Conservation (phyloP, 2,329 filamentous ascomycete genomes). For the Fusarium aywerte region DNA sequence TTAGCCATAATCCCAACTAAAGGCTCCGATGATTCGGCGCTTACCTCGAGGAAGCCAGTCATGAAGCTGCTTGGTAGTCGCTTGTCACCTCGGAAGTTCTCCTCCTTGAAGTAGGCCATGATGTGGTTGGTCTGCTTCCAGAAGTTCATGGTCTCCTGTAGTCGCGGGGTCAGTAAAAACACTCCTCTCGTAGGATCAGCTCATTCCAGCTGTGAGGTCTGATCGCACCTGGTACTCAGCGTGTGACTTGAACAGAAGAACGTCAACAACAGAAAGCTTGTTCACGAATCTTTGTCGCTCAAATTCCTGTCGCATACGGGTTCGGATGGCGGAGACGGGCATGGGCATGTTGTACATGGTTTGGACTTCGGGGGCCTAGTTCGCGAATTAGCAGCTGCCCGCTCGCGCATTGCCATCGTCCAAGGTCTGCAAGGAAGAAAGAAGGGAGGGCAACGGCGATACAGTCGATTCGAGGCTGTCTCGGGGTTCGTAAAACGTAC, state of each 20-base stretch:
- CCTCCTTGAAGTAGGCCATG: slow-evolving; percentile 94
- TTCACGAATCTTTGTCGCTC: slow-evolving; percentile 94
- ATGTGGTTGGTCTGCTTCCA: slow-evolving; percentile 98
- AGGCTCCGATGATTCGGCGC: slow-evolving; percentile 43
- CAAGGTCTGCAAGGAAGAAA: neutral
- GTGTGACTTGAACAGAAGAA: slow-evolving; percentile 89
- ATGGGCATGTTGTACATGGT: slow-evolving; percentile 95
- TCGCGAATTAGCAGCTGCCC: slow-evolving; percentile 30
- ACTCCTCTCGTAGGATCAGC: neutral
- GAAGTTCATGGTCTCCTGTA: slow-evolving; percentile 96
- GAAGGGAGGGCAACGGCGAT: neutral
- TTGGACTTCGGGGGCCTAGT: slow-evolving; percentile 93
- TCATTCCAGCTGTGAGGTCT: slow-evolving; percentile 66
- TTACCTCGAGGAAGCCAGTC: slow-evolving; percentile 91
- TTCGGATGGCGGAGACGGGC: slow-evolving; percentile 86
- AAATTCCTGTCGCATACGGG: slow-evolving; percentile 95
- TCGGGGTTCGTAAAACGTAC: slow-evolving; percentile 68
- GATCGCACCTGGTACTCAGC: slow-evolving; percentile 86
- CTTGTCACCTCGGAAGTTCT: slow-evolving; percentile 79
- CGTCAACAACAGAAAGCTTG: slow-evolving; percentile 87
- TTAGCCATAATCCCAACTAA: slow-evolving; percentile 27
- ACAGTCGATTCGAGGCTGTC: neutral
- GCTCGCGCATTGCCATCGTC: neutral
- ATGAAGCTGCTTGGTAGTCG: slow-evolving; percentile 91
- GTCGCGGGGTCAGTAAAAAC: slow-evolving; percentile 26